phyloP scores from a whole-genome alignment of 1,284 basidiomycete genomes.

The Pyrrhoderma noxium region DNA sequence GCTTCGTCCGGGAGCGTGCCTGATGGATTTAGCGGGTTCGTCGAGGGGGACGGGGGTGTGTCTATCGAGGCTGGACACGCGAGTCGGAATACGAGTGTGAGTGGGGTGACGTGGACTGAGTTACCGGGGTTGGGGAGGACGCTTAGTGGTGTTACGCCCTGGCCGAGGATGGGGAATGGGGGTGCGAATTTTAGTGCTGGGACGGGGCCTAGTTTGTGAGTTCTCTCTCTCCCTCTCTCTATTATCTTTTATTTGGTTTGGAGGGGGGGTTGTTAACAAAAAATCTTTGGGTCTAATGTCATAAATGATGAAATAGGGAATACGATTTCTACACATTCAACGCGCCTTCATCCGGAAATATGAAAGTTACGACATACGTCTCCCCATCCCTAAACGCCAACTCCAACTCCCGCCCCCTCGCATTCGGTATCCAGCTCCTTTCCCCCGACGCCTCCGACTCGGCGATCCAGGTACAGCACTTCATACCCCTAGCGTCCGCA shows the following conservation, averaged over 20 bases:
- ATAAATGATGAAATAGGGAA: constrained; percentile 30
- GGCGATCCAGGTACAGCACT: constrained; percentile 42
- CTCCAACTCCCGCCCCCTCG: constrained; percentile 45
- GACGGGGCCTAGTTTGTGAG: constrained; percentile 51
- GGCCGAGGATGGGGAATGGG: constrained; percentile 45
- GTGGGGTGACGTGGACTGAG: constrained; percentile 48
- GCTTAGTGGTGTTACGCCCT: constrained; percentile 52
- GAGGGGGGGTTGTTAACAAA: too few relatives aligned
- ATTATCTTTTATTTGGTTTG: not conserved
- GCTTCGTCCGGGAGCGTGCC: not conserved
- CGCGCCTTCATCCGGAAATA: constrained; percentile 33
- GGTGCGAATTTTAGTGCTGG: constrained; percentile 53
- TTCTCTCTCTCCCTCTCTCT: constrained; percentile 9
- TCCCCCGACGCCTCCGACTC: too few relatives aligned
- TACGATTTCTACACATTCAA: constrained; percentile 65
- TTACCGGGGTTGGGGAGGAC: constrained; percentile 53
- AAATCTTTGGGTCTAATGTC: too few relatives aligned
- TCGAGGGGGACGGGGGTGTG: constrained; percentile 55
- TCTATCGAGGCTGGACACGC: constrained; percentile 60
- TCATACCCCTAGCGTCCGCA: constrained; percentile 39
- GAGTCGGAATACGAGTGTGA: constrained; percentile 43
- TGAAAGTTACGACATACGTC: constrained; percentile 43
- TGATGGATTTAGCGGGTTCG: constrained; percentile 32
- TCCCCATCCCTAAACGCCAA: constrained; percentile 56
- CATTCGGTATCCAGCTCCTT: constrained; percentile 48